Evolutionary conservation across 208 protist genomes (phyloP), one percentile per base, ranked within the genome.

Genomic region (Trypanosoma avium): DNA sequence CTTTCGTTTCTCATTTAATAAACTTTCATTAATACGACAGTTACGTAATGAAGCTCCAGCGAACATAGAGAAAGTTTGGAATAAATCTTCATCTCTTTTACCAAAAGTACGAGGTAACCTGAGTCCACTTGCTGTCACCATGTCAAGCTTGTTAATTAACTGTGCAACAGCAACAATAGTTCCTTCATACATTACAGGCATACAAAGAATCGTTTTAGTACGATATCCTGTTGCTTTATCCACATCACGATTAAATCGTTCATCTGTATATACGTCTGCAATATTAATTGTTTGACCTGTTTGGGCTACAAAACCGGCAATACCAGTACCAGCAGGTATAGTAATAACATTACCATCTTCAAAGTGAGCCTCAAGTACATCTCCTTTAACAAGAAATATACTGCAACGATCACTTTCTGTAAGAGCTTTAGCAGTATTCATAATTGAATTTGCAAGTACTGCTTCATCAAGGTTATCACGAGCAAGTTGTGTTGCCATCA

Each of bases 391-490:
- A 61, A 88, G 64, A 64, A 88, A 88, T 30, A 88, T 81, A 54
- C 82, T 88, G 70, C 82, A 88, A 45, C 82, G 75, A 45, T 84
- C 78, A 61, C 82, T 88, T 62, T 88, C 82, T 24, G 82, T 88
- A 59, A 88, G 70, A 38, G 32, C 65, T 73, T 85, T 88, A 27
- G 78, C 82, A 48, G 82, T 89, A 70, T 86, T 89, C 76, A 89
- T 89, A 70, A 89, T 89, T 17, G 82, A 89, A 53, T 83, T 78
- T 42, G 82, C 76, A 29, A 90, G 70, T 58, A 86, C 79, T 38
- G 74, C 43, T 66, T 92, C 86, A 57, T 92, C 82, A 56, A 92
- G 77, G 53, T 82, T 86, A 61, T 92, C 86, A 50, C 82, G 86
- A 36, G 86, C 82, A 24, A 93, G 73, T 29, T 82, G 82, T 27